Evolutionary conservation across 257 asterid species (phyloP).

Genomic region (Catharanthus roseus): DNA sequence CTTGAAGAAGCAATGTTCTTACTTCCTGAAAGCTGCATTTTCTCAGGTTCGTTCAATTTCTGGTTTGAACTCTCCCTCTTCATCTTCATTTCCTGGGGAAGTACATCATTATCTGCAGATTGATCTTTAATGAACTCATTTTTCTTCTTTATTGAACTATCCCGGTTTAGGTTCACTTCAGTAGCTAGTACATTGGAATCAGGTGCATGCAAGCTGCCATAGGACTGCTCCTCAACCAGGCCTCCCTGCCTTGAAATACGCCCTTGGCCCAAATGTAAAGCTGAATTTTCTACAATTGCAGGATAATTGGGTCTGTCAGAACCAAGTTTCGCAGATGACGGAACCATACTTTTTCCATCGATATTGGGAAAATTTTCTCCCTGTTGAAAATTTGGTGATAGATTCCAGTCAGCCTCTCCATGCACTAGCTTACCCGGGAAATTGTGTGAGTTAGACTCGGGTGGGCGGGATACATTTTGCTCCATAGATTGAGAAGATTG

Average conservation of each 20-base stretch:
- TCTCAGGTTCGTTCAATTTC: constrained; percentile 40
- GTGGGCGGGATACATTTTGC: constrained; percentile 38
- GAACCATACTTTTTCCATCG: constrained; percentile 27
- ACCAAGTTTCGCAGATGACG: constrained; percentile 18
- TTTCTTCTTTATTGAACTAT: constrained; percentile 35
- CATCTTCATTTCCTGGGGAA: constrained; percentile 40
- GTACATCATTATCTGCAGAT: constrained; percentile 35
- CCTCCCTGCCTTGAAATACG: constrained; percentile 34
- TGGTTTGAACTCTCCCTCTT: constrained; percentile 43
- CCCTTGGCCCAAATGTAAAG: constrained; percentile 32
- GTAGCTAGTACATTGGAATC: constrained; percentile 30
- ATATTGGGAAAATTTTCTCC: constrained; percentile 26
- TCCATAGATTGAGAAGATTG: constrained; percentile 37
- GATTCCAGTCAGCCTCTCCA: constrained; percentile 48
- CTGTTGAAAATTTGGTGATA: constrained; percentile 30
- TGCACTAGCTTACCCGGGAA: constrained; percentile 32
- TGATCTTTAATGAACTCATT: constrained; percentile 37
- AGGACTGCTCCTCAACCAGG: constrained; percentile 31
- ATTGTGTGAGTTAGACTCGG: constrained; percentile 37
- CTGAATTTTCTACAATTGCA: constrained; percentile 32
- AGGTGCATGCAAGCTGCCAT: constrained; percentile 27
- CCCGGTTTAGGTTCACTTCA: constrained; percentile 35
- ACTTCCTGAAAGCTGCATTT: constrained; percentile 34
- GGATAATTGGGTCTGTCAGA: constrained; percentile 39
- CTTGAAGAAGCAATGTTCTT: constrained; percentile 36